phyloP scores from a whole-genome alignment of 805 yeast species.

The Candida fluviatilis region DNA sequence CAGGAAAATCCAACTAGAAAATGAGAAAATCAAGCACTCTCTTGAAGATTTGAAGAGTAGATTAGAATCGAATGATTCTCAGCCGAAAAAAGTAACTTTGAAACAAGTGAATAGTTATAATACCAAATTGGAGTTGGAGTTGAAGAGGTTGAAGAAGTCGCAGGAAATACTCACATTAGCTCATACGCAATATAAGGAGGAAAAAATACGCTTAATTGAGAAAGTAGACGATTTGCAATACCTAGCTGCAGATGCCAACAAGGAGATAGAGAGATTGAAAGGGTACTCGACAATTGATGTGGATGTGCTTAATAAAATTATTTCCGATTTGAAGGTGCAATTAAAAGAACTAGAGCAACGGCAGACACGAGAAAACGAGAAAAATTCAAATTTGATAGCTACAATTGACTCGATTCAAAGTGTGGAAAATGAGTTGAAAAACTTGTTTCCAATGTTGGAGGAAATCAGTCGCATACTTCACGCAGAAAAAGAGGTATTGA shows the following conservation, averaged over 20 bases:
- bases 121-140: conserved; percentile 53
- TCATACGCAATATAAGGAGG: conserved; percentile 59
- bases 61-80: conserved; percentile 22
- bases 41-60: conserved; percentile 27
- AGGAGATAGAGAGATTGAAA: conserved; percentile 56
- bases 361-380: conserved; percentile 30
- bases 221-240: conserved; percentile 60
- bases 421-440: conserved; percentile 37
- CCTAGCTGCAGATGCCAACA: conserved; percentile 50
- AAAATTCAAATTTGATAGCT: conserved; percentile 46
- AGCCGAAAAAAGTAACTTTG: conserved; percentile 28
- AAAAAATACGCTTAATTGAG: conserved; percentile 54
- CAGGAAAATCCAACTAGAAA: conserved; percentile 37
- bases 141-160: conserved; percentile 53
- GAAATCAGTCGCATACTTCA: conserved; percentile 44
- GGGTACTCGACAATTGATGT: conserved; percentile 61
- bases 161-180: conserved; percentile 63
- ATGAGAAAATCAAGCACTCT: conserved; percentile 35
- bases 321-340: conserved; percentile 47
- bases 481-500: conserved; percentile 1
- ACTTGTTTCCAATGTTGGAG: conserved; percentile 46
- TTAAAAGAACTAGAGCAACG: conserved; percentile 32
- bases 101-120: conserved; percentile 44
- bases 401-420: conserved; percentile 55
- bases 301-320: conserved; percentile 47